phyloP scores from a whole-genome alignment of 2,329 filamentous ascomycete genomes.

The Metarhizium brunneum region DNA sequence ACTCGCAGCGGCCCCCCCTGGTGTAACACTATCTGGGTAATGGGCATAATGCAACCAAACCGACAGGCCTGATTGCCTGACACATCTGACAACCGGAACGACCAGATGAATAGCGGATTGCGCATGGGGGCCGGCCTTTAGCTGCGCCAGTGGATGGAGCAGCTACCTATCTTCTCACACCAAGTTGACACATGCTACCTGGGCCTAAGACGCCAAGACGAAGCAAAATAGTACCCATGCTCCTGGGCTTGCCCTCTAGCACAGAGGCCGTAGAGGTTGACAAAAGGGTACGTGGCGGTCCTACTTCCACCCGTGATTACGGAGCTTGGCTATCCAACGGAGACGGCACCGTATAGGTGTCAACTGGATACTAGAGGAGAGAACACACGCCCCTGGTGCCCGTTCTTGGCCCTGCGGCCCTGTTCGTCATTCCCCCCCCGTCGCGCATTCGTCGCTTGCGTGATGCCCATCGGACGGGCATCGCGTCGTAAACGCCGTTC shows the following conservation, averaged over 20 bases:
- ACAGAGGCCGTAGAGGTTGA: not conserved
- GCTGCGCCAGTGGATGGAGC: not conserved
- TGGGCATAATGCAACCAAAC: not conserved
- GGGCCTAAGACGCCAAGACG: constrained; percentile 1
- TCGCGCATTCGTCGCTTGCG: not conserved
- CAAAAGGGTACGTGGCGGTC: not conserved
- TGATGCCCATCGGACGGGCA: not conserved
- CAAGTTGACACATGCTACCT: not conserved
- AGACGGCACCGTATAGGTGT: not conserved
- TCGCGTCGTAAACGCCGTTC: not conserved
- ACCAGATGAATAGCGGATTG: not conserved
- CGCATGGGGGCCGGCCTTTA: not conserved
- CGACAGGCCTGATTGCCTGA: not conserved
- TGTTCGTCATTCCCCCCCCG: not conserved
- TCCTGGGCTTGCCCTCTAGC: not conserved
- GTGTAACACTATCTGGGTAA: not conserved
- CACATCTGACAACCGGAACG: not conserved
- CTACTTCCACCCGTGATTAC: constrained; percentile 1
- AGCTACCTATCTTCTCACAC: not conserved
- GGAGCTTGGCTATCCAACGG: not conserved
- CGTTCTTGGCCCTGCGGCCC: not conserved
- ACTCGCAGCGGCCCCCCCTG: not conserved
- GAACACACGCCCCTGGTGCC: not conserved
- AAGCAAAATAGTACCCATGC: not conserved
- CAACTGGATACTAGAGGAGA: not conserved